Evolutionary conservation across 2,329 filamentous ascomycete species (phyloP).

Genomic region (Thyridium curvatum): DNA sequence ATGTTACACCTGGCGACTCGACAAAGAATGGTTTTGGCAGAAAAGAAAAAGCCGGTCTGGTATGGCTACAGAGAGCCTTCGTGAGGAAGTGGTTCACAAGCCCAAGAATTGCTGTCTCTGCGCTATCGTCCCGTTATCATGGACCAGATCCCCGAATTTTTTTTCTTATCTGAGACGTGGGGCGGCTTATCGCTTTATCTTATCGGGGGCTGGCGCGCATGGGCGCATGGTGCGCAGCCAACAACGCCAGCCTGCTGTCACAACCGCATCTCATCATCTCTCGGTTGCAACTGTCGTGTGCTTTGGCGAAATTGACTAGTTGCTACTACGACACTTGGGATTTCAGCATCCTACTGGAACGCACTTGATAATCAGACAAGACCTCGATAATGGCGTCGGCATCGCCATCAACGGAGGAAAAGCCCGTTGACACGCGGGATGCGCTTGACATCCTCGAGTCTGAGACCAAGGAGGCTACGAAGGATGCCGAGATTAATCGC

Average conservation of each 20-base stretch:
- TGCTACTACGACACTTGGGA: background rate
- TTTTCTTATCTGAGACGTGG: background rate
- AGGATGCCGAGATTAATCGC: constrained; percentile 94
- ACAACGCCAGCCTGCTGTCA: background rate
- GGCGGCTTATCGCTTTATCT: background rate
- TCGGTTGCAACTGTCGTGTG: no score
- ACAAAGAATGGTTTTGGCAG: background rate
- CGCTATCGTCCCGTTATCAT: no score
- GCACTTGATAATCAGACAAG: background rate
- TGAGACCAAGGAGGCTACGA: constrained; percentile 86
- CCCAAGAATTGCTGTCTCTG: no score
- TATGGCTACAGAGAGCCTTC: no score
- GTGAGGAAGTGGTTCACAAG: no score
- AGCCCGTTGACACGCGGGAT: constrained; percentile 41
- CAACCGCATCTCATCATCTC: no score
- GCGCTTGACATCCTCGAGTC: constrained; percentile 75
- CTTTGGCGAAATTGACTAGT: no score
- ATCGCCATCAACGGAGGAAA: constrained; percentile 50
- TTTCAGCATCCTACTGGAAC: no score
- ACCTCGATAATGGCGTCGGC: constrained; percentile 11
- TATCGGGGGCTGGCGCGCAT: background rate
- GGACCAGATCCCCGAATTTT: background rate
- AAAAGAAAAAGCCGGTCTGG: no score
- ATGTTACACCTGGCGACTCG: background rate
- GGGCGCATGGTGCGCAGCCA: background rate